Percentiles rank a stretch among this genome's conserved stretches.
Evolutionary conservation across 371 early-diverging fungal genomes (phyloP).

Genomic region (Choanephora cucurbitarum): DNA sequence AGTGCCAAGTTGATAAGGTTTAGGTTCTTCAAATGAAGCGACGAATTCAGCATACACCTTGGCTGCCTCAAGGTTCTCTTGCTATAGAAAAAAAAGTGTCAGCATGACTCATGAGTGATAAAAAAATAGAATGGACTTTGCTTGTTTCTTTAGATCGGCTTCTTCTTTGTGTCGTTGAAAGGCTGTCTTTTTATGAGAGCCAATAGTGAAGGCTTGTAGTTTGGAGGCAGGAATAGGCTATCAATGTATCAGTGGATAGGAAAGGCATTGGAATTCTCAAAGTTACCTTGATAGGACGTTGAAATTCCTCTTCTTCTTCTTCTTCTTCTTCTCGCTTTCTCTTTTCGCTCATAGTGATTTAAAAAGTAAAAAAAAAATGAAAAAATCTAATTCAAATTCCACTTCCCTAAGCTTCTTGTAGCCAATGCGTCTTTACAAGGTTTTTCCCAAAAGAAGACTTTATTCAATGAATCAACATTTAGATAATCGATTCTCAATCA

Average conservation of each 20-base stretch:
- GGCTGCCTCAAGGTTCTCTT: constrained; percentile 73
- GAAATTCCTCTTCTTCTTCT: constrained; percentile 4
- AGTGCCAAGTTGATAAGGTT: constrained; percentile 41
- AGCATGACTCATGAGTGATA: too few relatives aligned
- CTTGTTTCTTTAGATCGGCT: constrained; percentile 71
- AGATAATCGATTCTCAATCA: too few relatives aligned
- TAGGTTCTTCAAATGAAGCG: constrained; percentile 78
- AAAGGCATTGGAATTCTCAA: too few relatives aligned
- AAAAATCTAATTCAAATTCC: too few relatives aligned
- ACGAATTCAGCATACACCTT: constrained; percentile 85
- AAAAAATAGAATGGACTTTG: too few relatives aligned
- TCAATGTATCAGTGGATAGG: too few relatives aligned
- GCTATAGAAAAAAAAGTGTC: too few relatives aligned
- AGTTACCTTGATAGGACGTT: constrained; percentile 17
- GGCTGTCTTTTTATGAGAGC: constrained; percentile 69
- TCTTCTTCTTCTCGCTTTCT: constrained; percentile 21
- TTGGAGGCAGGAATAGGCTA: constrained; percentile 64
- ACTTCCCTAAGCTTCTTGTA: too few relatives aligned
- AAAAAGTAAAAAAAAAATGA: constrained; percentile 7
- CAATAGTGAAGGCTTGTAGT: constrained; percentile 69
- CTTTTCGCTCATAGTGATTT: constrained; percentile 21
- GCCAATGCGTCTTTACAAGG: too few relatives aligned
- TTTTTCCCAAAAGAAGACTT: too few relatives aligned
- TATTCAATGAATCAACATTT: too few relatives aligned
- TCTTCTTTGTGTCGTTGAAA: constrained; percentile 81